Conservation (phyloP, 805 yeast genomes). For the Candida anglica region DNA sequence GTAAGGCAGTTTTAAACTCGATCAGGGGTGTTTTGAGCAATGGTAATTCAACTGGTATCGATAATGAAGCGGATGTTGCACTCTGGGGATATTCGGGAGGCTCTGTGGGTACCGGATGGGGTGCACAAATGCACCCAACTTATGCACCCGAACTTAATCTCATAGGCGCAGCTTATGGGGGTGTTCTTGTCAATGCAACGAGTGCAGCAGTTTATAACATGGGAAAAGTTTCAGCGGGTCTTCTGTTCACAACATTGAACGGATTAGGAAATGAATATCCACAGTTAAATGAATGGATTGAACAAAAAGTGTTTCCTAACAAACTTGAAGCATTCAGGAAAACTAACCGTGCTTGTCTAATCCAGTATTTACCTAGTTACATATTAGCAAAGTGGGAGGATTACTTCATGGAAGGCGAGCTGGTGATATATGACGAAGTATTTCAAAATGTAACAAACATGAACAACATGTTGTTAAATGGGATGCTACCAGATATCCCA, state of each 20-base stretch:
- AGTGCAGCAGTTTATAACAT: slow-evolving; percentile 13
- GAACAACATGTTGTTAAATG: slow-evolving; percentile 1
- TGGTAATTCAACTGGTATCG: slow-evolving; percentile 14
- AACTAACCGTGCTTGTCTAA: slow-evolving; percentile 10
- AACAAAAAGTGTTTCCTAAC: slow-evolving; percentile 4
- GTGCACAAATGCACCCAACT: slow-evolving; percentile 27
- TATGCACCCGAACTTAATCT: slow-evolving; percentile 5
- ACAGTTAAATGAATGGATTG: slow-evolving; percentile 8
- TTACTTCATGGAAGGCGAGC: slow-evolving; percentile 5
- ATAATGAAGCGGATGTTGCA: slow-evolving; percentile 14
- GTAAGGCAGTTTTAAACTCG: slow-evolving; percentile 25
- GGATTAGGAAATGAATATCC: slow-evolving; percentile 25
- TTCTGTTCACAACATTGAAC: slow-evolving; percentile 16
- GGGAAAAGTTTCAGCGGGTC: slow-evolving; percentile 19
- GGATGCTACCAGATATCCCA: slow-evolving; percentile 15
- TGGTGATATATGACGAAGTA: not conserved
- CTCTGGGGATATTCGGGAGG: slow-evolving; percentile 42
- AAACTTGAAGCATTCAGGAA: slow-evolving; percentile 8
- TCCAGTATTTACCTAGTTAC: not conserved
- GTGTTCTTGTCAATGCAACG: slow-evolving; percentile 22
- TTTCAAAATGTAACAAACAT: slow-evolving; percentile 1
- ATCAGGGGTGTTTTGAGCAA: slow-evolving; percentile 22
- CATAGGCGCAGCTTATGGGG: slow-evolving; percentile 27
- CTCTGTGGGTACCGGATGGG: slow-evolving; percentile 34
- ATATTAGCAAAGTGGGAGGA: not conserved